phyloP scores from a whole-genome alignment of 805 yeast species.

The Kazachstania bromeliacearum region DNA sequence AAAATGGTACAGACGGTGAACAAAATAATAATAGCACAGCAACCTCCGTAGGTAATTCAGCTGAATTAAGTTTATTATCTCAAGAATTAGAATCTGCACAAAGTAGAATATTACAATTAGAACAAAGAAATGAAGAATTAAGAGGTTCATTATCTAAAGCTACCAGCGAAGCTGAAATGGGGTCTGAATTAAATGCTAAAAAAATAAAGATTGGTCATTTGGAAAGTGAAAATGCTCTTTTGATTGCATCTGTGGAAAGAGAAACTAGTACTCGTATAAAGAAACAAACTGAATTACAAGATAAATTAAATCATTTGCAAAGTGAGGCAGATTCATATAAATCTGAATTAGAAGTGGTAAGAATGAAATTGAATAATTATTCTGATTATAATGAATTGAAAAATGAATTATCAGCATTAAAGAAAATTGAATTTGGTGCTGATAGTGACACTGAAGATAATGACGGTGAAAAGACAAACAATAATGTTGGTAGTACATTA shows the following conservation, averaged over 20 bases:
- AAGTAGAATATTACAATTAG: slow-evolving; percentile 57
- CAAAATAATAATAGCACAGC: slow-evolving; percentile 13
- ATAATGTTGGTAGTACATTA: slow-evolving; percentile 46
- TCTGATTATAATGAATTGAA: slow-evolving; percentile 75
- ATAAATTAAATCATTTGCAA: slow-evolving; percentile 32
- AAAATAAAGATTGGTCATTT: slow-evolving; percentile 41
- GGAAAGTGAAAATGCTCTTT: slow-evolving; percentile 57
- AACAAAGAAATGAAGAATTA: slow-evolving; percentile 66
- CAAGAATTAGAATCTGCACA: slow-evolving; percentile 69
- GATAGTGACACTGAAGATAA: slow-evolving; percentile 28
- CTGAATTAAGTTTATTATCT: slow-evolving; percentile 53
- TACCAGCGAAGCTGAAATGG: slow-evolving; percentile 38
- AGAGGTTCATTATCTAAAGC: slow-evolving; percentile 53
- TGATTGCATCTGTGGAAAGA: slow-evolving; percentile 26
- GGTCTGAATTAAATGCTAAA: slow-evolving; percentile 31
- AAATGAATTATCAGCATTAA: slow-evolving; percentile 60
- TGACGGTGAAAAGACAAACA: slow-evolving; percentile 23
- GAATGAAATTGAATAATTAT: slow-evolving; percentile 40
- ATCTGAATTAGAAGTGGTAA: slow-evolving; percentile 43
- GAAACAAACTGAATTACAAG: slow-evolving; percentile 16
- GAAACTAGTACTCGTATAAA: slow-evolving; percentile 15
- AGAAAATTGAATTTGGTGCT: slow-evolving; percentile 67
- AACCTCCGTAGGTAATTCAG: slow-evolving; percentile 18
- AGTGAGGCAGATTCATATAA: slow-evolving; percentile 40
- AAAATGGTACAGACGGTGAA: slow-evolving; percentile 23